Evolutionary conservation across 2,329 filamentous ascomycete genomes (phyloP).

Genomic region (Pseudocercospora musae): DNA sequence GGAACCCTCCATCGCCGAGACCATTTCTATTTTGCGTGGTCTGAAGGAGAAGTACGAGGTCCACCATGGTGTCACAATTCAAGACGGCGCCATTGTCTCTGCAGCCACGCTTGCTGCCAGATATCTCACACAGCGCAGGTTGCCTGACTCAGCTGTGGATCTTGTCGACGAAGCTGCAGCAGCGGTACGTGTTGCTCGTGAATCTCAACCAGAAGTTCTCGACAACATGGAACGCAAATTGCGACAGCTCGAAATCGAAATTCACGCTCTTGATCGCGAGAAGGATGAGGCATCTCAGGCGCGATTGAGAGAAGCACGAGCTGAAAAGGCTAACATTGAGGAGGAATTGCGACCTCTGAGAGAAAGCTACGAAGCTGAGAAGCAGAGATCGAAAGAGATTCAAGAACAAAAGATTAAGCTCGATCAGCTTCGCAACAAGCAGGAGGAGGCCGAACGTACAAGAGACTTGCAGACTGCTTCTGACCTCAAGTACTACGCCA

Average conservation of each 20-base stretch:
- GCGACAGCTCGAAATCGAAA: constrained; percentile 93
- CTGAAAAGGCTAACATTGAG: constrained; percentile 89
- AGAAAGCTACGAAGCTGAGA: constrained; percentile 94
- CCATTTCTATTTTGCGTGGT: constrained; percentile 95
- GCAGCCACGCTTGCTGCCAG: constrained; percentile 88
- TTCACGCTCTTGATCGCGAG: constrained; percentile 88
- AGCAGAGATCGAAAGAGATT: constrained; percentile 57
- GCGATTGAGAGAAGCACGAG: constrained; percentile 76
- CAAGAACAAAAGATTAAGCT: constrained; percentile 86
- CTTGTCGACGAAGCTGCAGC: constrained; percentile 94
- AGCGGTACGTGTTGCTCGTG: constrained; percentile 89
- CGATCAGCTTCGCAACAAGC: constrained; percentile 84
- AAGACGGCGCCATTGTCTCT: constrained; percentile 87
- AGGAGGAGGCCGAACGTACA: constrained; percentile 86
- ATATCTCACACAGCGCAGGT: constrained; percentile 83
- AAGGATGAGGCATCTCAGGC: constrained; percentile 89
- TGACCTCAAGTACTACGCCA: constrained; percentile 94
- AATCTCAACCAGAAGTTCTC: constrained; percentile 93
- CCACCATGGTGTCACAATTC: constrained; percentile 95
- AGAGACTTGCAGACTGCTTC: constrained; percentile 84
- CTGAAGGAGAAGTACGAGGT: constrained; percentile 98
- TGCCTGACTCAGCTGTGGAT: constrained; percentile 96
- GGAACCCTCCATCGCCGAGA: constrained; percentile 83
- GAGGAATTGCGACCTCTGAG: constrained; percentile 88
- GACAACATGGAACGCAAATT: constrained; percentile 89